Conservation (phyloP, 305 asterid genomes). For the Rubia tinctorum region DNA sequence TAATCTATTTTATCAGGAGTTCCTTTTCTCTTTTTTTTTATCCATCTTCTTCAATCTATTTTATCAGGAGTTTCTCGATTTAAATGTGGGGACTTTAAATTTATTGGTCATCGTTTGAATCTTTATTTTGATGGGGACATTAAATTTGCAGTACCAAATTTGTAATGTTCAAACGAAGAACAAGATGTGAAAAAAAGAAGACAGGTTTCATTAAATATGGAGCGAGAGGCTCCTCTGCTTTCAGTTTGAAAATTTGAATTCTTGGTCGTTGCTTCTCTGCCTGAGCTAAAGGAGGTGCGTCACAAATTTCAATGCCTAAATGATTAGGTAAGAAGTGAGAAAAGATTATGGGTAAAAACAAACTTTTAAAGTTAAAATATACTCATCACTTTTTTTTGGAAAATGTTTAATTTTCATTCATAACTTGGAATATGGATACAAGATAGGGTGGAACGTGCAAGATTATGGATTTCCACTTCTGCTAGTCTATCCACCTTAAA, state of each 20-base stretch:
- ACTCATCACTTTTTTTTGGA: too few relatives aligned
- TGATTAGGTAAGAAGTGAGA: constrained; percentile 2
- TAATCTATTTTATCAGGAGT: background rate
- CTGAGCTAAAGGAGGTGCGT: background rate
- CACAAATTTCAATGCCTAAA: background rate
- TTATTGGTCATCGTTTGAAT: too few relatives aligned
- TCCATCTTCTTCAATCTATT: too few relatives aligned
- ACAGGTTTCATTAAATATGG: background rate
- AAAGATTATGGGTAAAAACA: background rate
- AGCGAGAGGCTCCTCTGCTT: background rate
- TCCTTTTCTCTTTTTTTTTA: too few relatives aligned
- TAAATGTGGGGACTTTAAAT: too few relatives aligned
- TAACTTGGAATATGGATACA: too few relatives aligned
- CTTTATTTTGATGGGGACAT: too few relatives aligned
- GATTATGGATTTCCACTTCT: too few relatives aligned
- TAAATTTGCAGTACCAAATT: background rate
- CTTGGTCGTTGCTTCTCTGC: background rate
- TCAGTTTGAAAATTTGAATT: constrained; percentile 9
- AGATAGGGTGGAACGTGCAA: too few relatives aligned
- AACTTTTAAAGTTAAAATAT: background rate
- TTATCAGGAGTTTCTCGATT: too few relatives aligned
- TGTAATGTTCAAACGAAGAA: background rate
- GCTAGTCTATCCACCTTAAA: too few relatives aligned
- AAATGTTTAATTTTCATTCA: too few relatives aligned
- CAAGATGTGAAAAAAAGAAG: background rate